A percentile compares a stretch with the other conserved stretches of the same genome.
These are phyloP conservation scores for Aspergillus terreus DNA, from an alignment of 2,329 filamentous ascomycete species.

Conservation along the genomic window DNA sequence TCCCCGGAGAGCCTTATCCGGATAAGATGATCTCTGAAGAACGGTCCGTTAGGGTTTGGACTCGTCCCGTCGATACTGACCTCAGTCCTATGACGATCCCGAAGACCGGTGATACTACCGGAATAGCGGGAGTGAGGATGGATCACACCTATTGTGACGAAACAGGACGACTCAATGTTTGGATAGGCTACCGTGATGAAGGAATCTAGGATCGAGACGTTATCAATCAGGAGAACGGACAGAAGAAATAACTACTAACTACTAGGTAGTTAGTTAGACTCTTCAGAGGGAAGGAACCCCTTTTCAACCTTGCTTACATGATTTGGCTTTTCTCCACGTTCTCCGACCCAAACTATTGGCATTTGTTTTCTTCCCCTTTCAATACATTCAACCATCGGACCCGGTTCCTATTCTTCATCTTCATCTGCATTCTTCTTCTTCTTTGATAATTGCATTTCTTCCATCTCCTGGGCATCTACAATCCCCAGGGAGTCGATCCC, in stretches of 20 bases:
- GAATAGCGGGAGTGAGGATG: neutral
- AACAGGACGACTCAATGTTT: no score
- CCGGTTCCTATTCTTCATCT: neutral
- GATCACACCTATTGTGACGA: neutral
- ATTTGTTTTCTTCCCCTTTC: constrained; percentile 1
- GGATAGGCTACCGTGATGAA: no score
- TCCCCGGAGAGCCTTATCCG: neutral
- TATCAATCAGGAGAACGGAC: neutral
- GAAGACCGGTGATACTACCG: neutral
- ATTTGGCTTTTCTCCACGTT: constrained; percentile 5
- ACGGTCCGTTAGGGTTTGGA: no score
- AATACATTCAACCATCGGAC: neutral
- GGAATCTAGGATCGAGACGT: no score
- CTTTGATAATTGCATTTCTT: constrained; percentile 1
- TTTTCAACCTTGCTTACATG: constrained; percentile 11
- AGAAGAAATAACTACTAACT: neutral
- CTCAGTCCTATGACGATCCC: neutral
- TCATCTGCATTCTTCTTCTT: neutral
- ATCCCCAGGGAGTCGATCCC: no score
- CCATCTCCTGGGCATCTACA: neutral
- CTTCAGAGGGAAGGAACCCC: neutral
- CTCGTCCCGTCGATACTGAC: no score
- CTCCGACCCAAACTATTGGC: constrained; percentile 1
- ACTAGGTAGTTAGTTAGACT: no score
- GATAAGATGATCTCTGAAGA: no score